phyloP scores from a whole-genome alignment of 352 stramenopile genomes.

The Peronospora destructor region DNA sequence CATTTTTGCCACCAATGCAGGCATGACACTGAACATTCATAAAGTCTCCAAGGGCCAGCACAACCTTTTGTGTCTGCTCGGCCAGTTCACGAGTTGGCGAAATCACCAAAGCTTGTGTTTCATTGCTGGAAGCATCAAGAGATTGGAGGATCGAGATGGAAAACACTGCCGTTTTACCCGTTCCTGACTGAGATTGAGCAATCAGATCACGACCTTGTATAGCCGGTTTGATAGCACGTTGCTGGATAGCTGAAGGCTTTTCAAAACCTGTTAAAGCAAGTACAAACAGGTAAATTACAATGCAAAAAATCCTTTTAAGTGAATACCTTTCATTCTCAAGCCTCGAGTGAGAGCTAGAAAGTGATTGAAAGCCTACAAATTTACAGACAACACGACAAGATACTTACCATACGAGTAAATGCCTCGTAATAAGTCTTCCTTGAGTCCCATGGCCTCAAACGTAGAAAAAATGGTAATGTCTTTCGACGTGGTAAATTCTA shows the following conservation, averaged over 20 bases:
- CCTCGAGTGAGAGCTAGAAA: conserved; percentile 3
- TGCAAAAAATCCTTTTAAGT: background rate
- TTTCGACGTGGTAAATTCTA: conserved; percentile 89
- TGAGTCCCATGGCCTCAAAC: conserved; percentile 89
- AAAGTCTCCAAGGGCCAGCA: conserved; percentile 90
- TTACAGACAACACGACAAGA: background rate
- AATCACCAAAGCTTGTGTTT: conserved; percentile 98
- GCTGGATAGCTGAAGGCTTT: conserved; percentile 99
- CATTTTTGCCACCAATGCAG: conserved; percentile 97
- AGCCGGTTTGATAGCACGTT: conserved; percentile 96
- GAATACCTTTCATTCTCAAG: background rate
- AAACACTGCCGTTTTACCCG: conserved; percentile 99
- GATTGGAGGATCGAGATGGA: conserved; percentile 97
- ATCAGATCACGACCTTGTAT: conserved; percentile 97
- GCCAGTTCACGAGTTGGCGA: conserved; percentile 98
- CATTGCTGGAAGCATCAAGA: conserved; percentile 91
- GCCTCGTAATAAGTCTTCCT: conserved; percentile 87
- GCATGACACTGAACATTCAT: conserved; percentile 96
- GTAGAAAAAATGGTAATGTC: conserved; percentile 81
- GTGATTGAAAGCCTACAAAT: conserved; percentile 1
- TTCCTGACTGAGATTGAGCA: conserved; percentile 97
- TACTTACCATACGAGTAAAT: conserved; percentile 78
- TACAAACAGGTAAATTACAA: conserved; percentile 5
- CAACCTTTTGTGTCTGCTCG: conserved; percentile 99
- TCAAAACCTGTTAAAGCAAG: conserved; percentile 90